Conservation (phyloP, 192 early-diverging fungal genomes). For the Coemansia sp. region DNA sequence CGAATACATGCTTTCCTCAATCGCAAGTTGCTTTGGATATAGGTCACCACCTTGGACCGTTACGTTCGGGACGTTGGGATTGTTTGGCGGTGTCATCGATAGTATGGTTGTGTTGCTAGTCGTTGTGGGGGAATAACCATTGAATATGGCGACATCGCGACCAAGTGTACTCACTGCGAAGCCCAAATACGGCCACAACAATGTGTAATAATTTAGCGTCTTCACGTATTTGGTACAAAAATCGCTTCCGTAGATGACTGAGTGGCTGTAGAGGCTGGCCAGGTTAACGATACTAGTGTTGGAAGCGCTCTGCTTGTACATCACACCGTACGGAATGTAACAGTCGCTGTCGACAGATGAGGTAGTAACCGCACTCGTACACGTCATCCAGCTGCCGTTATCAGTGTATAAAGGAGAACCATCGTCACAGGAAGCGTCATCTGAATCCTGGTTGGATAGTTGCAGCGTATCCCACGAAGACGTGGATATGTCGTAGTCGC, state of each 20-base stretch:
- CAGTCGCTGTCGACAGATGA: constrained; percentile 21
- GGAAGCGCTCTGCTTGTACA: constrained; percentile 5
- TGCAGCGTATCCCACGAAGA: neutral
- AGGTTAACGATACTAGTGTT: constrained; percentile 2
- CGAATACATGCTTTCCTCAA: neutral
- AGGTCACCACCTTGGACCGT: neutral
- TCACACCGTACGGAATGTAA: constrained; percentile 11
- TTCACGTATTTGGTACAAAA: constrained; percentile 2
- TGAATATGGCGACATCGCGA: too few relatives aligned
- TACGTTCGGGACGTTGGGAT: neutral
- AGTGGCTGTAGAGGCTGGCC: constrained; percentile 20
- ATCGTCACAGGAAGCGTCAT: neutral
- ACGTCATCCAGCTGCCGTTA: constrained; percentile 34
- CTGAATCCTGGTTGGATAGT: neutral
- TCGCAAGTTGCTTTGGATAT: neutral
- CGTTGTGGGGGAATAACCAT: too few relatives aligned
- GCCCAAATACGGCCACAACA: too few relatives aligned
- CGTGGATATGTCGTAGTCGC: neutral
- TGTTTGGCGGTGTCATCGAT: neutral
- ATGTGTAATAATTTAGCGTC: constrained; percentile 21
- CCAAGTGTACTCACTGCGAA: too few relatives aligned
- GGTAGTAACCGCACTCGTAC: constrained; percentile 17
- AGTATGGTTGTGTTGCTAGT: neutral
- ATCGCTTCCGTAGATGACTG: constrained; percentile 2
- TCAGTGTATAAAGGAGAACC: constrained; percentile 12